phyloP scores from a whole-genome alignment of 805 yeast species.

The Candida bentonensis region DNA sequence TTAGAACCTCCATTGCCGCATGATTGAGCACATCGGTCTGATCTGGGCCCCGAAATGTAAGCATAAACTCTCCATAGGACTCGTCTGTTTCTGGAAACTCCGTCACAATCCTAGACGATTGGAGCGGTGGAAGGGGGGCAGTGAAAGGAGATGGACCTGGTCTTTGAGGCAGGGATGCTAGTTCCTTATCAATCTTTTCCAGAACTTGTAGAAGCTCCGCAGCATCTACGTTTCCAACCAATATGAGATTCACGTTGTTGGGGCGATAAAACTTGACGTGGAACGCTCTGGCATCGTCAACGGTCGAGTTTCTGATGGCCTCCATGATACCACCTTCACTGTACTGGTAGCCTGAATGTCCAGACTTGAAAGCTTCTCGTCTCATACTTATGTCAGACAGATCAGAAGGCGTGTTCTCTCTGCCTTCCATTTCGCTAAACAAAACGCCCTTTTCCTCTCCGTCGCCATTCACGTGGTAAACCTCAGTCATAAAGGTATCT shows the following conservation, averaged over 20 bases:
- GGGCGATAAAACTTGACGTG: slow-evolving; percentile 65
- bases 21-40: slow-evolving; percentile 36
- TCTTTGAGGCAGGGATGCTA: slow-evolving; percentile 34
- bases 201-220: slow-evolving; percentile 49
- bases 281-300: slow-evolving; percentile 60
- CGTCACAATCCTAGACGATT: slow-evolving; percentile 32
- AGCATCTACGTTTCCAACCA: slow-evolving; percentile 79
- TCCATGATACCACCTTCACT: slow-evolving; percentile 88
- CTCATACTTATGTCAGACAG: slow-evolving; percentile 20
- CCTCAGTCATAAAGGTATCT: slow-evolving; percentile 86
- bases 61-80: slow-evolving; percentile 55
- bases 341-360: slow-evolving; percentile 68
- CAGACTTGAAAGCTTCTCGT: slow-evolving; percentile 24
- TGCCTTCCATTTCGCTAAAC: slow-evolving; percentile 92
- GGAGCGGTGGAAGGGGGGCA: slow-evolving; percentile 26
- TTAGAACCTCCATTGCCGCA: slow-evolving; percentile 57
- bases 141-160: slow-evolving; percentile 40
- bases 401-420: slow-evolving; percentile 63
- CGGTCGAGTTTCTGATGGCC: slow-evolving; percentile 59
- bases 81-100: slow-evolving; percentile 88
- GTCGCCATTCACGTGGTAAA: slow-evolving; percentile 82
- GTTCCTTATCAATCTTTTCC: slow-evolving; percentile 43
- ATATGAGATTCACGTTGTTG: slow-evolving; percentile 66
- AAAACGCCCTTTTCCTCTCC: slow-evolving; percentile 94
- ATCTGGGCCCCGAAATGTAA: slow-evolving; percentile 76